Base-by-base conservation (phyloP, 805 yeast species). In the Saccharomycopsis synnaedendra region DNA sequence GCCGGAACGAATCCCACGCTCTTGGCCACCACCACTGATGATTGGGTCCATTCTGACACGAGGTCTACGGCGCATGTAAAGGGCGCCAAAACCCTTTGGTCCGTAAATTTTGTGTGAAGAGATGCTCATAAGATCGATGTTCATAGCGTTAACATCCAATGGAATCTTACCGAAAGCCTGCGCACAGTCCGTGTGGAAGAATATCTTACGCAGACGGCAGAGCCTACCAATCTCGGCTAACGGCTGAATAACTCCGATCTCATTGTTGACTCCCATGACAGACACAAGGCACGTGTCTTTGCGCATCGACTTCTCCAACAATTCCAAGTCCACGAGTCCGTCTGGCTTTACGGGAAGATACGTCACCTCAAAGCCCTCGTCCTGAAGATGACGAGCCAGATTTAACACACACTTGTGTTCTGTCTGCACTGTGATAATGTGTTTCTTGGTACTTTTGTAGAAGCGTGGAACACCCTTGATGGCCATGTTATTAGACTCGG, bases 351-450 rank as follows among this genome's bases (percentile, higher is more conserved):
- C 98, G 9, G 89, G 88, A 56, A 93, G 73, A 62, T 88, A 93
- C 3, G 98, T 93, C 38, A 93, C 90, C 9, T 93, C 97, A 59
- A 85, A 90, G 0, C 97, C 98, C 62, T 93, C 97, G 64, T 88
- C 96, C 62, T 88, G 95, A 72, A 93, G 69, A 59, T 85, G 85
- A 60, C 98, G 79, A 56, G 95, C 89, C 8, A 97, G 86, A 64
- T 93, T 98, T 64, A 93, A 70, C n/a, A 93, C 96, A 74, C 99
- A 93, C 70, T 93, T 93, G 68, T 93, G 99, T 67, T 93, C 99
- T 1, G 97, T 93, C 65, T 88, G 95, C 2, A 95, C 79, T 29
- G 99, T 93, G 63, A 93, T 89, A 57, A 93, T 83, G 65, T 93
- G 99, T 60, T 79, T 83, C 70, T 90, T 93, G 39, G 90, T 82